A percentile compares a stretch with the other conserved stretches of the same genome.
Conservation (phyloP, 257 asterid genomes). For the Phtheirospermum japonicum region DNA sequence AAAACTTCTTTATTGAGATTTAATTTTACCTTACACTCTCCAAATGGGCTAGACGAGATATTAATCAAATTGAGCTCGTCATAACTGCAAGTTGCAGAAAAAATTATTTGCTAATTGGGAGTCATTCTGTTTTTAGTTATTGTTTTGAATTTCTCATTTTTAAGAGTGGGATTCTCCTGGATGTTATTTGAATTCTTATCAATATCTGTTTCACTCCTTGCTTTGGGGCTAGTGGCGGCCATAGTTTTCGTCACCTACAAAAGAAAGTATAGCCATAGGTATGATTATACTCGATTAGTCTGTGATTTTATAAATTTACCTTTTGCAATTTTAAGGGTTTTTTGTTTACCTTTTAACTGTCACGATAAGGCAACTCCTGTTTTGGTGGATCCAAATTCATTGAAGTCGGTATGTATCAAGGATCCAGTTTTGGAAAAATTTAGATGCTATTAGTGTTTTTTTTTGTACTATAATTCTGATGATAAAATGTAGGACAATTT, state of each 20-base stretch:
- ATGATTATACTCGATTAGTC: constrained; percentile 27
- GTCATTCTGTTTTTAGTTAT: neutral
- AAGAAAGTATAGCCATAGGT: constrained; percentile 64
- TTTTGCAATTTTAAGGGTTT: constrained; percentile 9
- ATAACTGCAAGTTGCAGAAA: no score
- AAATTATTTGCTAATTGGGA: neutral
- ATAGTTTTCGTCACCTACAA: constrained; percentile 54
- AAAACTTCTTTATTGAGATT: no score
- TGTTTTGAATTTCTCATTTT: neutral
- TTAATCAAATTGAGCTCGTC: neutral
- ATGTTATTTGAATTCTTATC: constrained; percentile 43
- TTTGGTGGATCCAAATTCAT: constrained; percentile 87
- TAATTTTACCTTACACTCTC: constrained; percentile 22
- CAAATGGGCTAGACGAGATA: constrained; percentile 24
- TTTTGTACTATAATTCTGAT: constrained; percentile 6
- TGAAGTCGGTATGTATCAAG: constrained; percentile 46
- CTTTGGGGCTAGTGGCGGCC: constrained; percentile 47
- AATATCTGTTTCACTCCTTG: constrained; percentile 43
- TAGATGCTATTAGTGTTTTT: constrained; percentile 1
- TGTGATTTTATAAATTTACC: neutral
- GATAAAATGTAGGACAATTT: neutral
- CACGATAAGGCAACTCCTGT: constrained; percentile 78
- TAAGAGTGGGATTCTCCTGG: constrained; percentile 48
- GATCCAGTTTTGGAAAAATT: neutral
- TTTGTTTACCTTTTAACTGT: constrained; percentile 34